Base-by-base conservation (phyloP, 1,284 basidiomycete genomes). In the Sanguinoderma infundibulare region DNA sequence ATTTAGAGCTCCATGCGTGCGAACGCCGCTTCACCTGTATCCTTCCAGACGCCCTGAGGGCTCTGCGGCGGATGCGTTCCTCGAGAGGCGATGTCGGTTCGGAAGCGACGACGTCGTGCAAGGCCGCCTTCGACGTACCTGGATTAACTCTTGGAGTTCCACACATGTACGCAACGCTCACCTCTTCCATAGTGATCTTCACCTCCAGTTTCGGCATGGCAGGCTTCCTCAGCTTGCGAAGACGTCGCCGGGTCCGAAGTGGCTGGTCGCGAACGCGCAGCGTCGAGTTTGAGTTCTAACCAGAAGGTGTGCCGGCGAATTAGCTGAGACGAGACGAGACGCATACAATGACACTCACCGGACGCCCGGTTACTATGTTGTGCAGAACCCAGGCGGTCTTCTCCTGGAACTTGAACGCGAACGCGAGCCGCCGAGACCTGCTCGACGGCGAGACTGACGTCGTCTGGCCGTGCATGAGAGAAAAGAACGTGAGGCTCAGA, bases 291-390 rank as follows among this genome's bases (percentile, higher is more conserved):
- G 26, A 5, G n/a, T 49, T 32, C 46, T 49, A 20, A 44, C 6
- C 30, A 39, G 17, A 32, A 24, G 17, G 24, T 32, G 14, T 17
- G 10, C 46, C 26, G 8, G 28, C 46, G 32, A 49, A n/a, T 15
- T 49, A 49, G 28, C 24, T 49, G 28, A 49, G 46, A 49, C 26
- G 46, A 17, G 28, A 30, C n/a, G n/a, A n/a, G 32, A 17, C n/a
- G 46, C 26, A 49, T n/a, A 49, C 32, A n/a, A n/a, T n/a, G n/a
- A 20, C 20, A 60, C 64, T 63, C 35, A 66, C 64, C 3, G 64
- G 64, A 55, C 55, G 64, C 49, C 57, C 55, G n/a, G 28, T 40
- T 20, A 59, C 51, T 55, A 66, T 61, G 59, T 63, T 61, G 40
- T 57, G 24, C 20, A 61, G 26, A 34, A 66, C 61, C 64, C 59